These are phyloP conservation scores for Boletus pseudopeckii DNA, from an alignment of 768 basidiomycete species.

Conservation along the genomic window DNA sequence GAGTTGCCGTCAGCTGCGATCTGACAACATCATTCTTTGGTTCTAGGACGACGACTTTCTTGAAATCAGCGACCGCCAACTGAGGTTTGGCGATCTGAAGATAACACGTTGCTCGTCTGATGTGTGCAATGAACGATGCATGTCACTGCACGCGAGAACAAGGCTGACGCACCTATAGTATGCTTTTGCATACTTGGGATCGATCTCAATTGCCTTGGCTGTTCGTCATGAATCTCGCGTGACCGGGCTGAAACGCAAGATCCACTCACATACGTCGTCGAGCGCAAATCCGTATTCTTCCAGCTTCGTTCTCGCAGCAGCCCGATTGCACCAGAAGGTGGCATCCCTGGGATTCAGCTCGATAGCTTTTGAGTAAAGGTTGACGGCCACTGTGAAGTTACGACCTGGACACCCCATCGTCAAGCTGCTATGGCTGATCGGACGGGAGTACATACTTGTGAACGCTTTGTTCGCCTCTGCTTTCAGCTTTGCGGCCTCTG, in stretches of 20 bases:
- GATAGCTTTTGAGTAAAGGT: constrained; percentile 81
- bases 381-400: constrained; percentile 72
- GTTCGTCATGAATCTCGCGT: constrained; percentile 16
- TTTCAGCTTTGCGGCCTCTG: constrained; percentile 71
- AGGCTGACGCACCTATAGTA: constrained; percentile 63
- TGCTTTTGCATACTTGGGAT: constrained; percentile 88
- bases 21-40: constrained; percentile 81
- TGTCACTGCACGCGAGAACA: neutral
- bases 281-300: constrained; percentile 94
- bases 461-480: constrained; percentile 88
- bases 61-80: constrained; percentile 82
- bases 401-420: constrained; percentile 43
- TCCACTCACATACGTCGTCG: constrained; percentile 72
- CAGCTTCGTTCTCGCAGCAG: constrained; percentile 87
- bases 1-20: constrained; percentile 79
- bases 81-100: constrained; percentile 88
- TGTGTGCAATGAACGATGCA: neutral
- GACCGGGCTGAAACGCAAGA: constrained; percentile 1
- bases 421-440: neutral
- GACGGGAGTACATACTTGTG: constrained; percentile 39
- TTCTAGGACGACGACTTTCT: constrained; percentile 77
- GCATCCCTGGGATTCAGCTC: constrained; percentile 84
- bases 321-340: constrained; percentile 92
- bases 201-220: constrained; percentile 85
- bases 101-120: constrained; percentile 84